phyloP scores from a whole-genome alignment of 768 basidiomycete species.

The Suillus plorans region DNA sequence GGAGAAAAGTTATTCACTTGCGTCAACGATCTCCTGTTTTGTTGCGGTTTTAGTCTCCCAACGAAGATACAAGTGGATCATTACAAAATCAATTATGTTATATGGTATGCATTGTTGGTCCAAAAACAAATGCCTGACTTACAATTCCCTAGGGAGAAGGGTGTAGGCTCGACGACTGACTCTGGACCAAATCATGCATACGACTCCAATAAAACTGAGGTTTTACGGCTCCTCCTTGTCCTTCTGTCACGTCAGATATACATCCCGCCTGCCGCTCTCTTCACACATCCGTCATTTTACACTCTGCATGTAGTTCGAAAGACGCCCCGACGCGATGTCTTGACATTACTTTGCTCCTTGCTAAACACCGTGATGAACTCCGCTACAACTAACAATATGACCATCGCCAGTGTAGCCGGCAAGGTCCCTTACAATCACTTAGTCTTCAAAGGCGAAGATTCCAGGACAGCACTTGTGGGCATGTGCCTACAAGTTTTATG shows the following conservation, averaged over 20 bases:
- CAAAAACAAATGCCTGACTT: conserved; percentile 4
- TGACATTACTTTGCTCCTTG: conserved; percentile 90
- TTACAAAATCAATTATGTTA: conserved; percentile 82
- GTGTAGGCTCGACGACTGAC: conserved; percentile 85
- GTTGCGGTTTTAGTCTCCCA: conserved; percentile 91
- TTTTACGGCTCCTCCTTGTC: conserved; percentile 84
- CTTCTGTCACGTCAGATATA: conserved; percentile 92
- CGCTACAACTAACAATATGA: conserved; percentile 45
- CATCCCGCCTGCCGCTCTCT: conserved; percentile 64
- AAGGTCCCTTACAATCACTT: conserved; percentile 88
- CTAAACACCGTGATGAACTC: conserved; percentile 88
- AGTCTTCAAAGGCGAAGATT: conserved; percentile 87
- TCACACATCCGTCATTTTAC: conserved; percentile 73
- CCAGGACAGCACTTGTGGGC: conserved; percentile 67
- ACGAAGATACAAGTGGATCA: conserved; percentile 72
- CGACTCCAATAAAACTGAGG: conserved; percentile 84
- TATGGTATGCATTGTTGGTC: conserved; percentile 60
- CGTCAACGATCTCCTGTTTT: conserved; percentile 85
- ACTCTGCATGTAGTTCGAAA: conserved; percentile 77
- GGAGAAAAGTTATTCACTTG: conserved; percentile 79
- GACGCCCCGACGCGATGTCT: conserved; percentile 75
- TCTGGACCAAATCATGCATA: conserved; percentile 60
- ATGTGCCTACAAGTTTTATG: conserved; percentile 78
- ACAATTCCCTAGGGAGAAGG: conserved; percentile 74
- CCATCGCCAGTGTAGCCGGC: conserved; percentile 69